These are phyloP conservation scores for Fragaria vesca DNA, from an alignment of 306 rosid species.

Conservation along the genomic window DNA sequence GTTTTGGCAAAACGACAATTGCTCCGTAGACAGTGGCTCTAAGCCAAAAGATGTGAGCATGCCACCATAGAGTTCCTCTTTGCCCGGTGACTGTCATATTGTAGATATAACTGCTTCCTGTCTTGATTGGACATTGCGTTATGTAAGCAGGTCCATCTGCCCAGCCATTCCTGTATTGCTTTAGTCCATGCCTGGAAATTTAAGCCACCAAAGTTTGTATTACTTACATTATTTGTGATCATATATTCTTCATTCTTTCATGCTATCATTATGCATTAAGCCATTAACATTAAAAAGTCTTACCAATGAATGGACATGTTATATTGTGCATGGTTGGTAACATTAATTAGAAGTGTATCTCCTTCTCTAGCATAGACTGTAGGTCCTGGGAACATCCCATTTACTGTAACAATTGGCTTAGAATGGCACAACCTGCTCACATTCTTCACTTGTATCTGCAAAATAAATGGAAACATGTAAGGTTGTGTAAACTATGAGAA, in stretches of 20 bases:
- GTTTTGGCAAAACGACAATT: slow-evolving; percentile 32
- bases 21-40: slow-evolving; percentile 38
- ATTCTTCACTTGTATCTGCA: slow-evolving; percentile 33
- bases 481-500: not conserved
- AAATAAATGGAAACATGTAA: not conserved
- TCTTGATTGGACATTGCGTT: too few relatives aligned
- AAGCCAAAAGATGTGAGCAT: slow-evolving; percentile 41
- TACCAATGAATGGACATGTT: slow-evolving; percentile 32
- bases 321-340: slow-evolving; percentile 29
- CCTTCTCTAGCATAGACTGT: slow-evolving; percentile 29
- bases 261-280: not conserved
- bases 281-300: not conserved
- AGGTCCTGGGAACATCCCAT: slow-evolving; percentile 18
- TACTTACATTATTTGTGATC: not conserved
- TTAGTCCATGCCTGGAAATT: slow-evolving; percentile 31
- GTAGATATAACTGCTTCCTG: too few relatives aligned
- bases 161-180: slow-evolving; percentile 37
- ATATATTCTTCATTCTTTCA: not conserved
- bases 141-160: slow-evolving; percentile 41
- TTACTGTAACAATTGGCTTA: slow-evolving; percentile 28
- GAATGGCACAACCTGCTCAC: slow-evolving; percentile 31
- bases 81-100: too few relatives aligned
- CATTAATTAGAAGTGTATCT: slow-evolving; percentile 22
- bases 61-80: slow-evolving; percentile 4
- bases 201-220: not conserved